Evolutionary conservation across 2,329 filamentous ascomycete species (phyloP).

Genomic region (Escovopsis sp.): DNA sequence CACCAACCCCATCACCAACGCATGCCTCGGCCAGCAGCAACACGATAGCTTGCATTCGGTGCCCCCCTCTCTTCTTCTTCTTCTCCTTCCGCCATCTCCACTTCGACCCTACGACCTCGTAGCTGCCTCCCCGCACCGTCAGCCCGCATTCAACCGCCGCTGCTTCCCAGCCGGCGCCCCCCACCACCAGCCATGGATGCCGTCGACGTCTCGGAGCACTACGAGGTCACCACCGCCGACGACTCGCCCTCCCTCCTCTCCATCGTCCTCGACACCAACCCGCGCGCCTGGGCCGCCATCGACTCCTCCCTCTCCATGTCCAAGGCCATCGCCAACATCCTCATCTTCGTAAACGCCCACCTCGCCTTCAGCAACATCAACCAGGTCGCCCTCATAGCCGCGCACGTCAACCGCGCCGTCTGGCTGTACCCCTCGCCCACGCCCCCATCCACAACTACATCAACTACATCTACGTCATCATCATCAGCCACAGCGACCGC

Average conservation of each 20-base stretch:
- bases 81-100: too few relatives aligned
- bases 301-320: slow-evolving; percentile 54
- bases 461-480: too few relatives aligned
- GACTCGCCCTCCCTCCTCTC: slow-evolving; percentile 69
- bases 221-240: slow-evolving; percentile 37
- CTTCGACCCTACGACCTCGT: slow-evolving; percentile 15
- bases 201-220: slow-evolving; percentile 44
- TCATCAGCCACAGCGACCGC: too few relatives aligned
- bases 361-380: slow-evolving; percentile 88
- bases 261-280: slow-evolving; percentile 91
- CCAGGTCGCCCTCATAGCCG: slow-evolving; percentile 80
- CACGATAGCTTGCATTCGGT: too few relatives aligned
- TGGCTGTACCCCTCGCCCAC: slow-evolving; percentile 66
- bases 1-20: too few relatives aligned
- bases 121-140: slow-evolving; percentile 13
- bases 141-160: slow-evolving; percentile 6
- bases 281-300: slow-evolving; percentile 78
- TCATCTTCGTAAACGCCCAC: slow-evolving; percentile 95
- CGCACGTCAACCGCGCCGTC: slow-evolving; percentile 69
- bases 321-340: slow-evolving; percentile 69
- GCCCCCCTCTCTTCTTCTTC: too few relatives aligned
- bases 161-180: too few relatives aligned
- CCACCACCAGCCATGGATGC: slow-evolving; percentile 39
- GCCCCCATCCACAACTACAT: slow-evolving; percentile 5
- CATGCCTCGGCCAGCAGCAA: too few relatives aligned